These are phyloP conservation scores for Gastrolobium villosum DNA, from an alignment of 306 rosid species.

Conservation along the genomic window DNA sequence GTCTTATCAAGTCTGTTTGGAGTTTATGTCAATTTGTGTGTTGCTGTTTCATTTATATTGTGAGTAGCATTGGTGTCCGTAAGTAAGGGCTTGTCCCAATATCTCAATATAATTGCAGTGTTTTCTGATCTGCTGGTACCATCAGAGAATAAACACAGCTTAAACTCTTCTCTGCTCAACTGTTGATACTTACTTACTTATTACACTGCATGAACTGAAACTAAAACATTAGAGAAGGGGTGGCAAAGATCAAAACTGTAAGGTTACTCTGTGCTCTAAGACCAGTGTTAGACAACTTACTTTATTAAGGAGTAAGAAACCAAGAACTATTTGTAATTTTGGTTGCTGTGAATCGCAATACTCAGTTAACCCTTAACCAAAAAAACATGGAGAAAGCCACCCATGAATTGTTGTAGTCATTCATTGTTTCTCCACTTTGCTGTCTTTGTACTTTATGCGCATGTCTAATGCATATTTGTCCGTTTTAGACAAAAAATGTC, in stretches of 20 bases:
- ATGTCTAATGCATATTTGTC: not conserved
- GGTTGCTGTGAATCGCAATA: constrained; percentile 6
- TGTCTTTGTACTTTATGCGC: constrained; percentile 20
- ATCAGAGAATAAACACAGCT: not conserved
- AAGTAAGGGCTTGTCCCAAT: too few species aligned
- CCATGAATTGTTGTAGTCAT: constrained; percentile 8
- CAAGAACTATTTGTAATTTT: not conserved
- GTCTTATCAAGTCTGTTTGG: too few species aligned
- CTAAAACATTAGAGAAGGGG: too few species aligned
- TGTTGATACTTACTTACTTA: not conserved
- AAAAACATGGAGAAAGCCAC: constrained; percentile 21
- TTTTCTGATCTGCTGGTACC: too few species aligned
- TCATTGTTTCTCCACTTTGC: constrained; percentile 35
- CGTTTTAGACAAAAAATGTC: constrained; percentile 7
- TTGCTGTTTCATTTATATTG: too few species aligned
- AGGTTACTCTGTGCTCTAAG: constrained; percentile 29
- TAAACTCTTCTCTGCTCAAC: not conserved
- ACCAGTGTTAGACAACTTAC: not conserved
- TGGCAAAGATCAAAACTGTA: constrained; percentile 6
- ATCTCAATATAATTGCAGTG: too few species aligned
- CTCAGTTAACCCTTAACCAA: constrained; percentile 16
- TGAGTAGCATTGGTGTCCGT: too few species aligned
- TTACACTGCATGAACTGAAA: constrained; percentile 3
- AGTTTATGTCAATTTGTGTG: too few species aligned
- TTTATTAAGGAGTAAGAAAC: constrained; percentile 4